These are phyloP conservation scores for Penicillium angulare DNA, from an alignment of 495 filamentous ascomycete species.

Conservation along the genomic window DNA sequence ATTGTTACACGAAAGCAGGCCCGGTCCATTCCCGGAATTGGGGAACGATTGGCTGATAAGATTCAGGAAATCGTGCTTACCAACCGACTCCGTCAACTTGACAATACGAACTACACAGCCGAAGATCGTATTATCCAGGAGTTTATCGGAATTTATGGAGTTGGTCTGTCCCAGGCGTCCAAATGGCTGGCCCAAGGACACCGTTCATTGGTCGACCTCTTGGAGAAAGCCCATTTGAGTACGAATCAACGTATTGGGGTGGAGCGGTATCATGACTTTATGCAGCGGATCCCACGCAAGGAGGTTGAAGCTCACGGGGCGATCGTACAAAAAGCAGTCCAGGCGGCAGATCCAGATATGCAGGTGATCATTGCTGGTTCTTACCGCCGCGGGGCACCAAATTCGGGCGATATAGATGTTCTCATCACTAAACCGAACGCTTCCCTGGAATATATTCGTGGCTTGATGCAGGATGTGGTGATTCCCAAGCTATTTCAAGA, in stretches of 20 bases:
- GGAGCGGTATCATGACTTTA: constrained; percentile 79
- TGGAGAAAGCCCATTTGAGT: constrained; percentile 61
- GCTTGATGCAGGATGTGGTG: constrained; percentile 61
- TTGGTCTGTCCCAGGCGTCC: constrained; percentile 65
- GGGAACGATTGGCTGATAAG: constrained; percentile 73
- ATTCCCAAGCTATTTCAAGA: constrained; percentile 57
- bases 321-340: constrained; percentile 62
- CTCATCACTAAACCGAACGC: constrained; percentile 75
- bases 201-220: constrained; percentile 71
- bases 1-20: constrained; percentile 72
- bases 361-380: constrained; percentile 78
- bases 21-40: constrained; percentile 65
- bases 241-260: constrained; percentile 76
- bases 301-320: constrained; percentile 73
- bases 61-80: constrained; percentile 90
- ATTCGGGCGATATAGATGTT: constrained; percentile 81
- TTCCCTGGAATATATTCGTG: constrained; percentile 55
- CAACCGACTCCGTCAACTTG: constrained; percentile 69
- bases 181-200: constrained; percentile 80
- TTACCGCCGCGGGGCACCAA: constrained; percentile 75
- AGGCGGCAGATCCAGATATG: constrained; percentile 58
- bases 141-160: constrained; percentile 81
- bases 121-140: constrained; percentile 59
- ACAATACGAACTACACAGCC: constrained; percentile 64
- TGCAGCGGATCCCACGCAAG: constrained; percentile 72